These are phyloP conservation scores for Penicillium crustosum DNA, from an alignment of 2,329 filamentous ascomycete genomes.

Conservation along the genomic window DNA sequence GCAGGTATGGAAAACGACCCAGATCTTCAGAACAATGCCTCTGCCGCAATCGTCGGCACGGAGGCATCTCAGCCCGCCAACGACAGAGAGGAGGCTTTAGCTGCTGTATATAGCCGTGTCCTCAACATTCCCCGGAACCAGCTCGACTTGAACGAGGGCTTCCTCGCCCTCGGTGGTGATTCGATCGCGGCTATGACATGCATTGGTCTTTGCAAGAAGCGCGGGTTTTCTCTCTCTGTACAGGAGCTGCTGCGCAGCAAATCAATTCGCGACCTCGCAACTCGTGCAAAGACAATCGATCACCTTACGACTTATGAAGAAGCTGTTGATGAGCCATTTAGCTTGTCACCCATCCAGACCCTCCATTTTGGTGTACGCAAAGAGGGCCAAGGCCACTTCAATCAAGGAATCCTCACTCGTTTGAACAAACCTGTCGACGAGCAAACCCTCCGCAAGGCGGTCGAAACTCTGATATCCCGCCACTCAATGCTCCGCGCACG, in stretches of 20 bases:
- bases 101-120: slow-evolving; percentile 40
- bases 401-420: slow-evolving; percentile 40
- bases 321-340: slow-evolving; percentile 32
- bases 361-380: slow-evolving; percentile 38
- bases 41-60: background rate
- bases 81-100: slow-evolving; percentile 32
- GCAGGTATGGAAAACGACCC: slow-evolving; percentile 30
- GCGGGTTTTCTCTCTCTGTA: slow-evolving; percentile 47
- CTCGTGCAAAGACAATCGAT: slow-evolving; percentile 31
- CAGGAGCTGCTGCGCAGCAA: slow-evolving; percentile 51
- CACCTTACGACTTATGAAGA: slow-evolving; percentile 38
- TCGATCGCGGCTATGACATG: slow-evolving; percentile 54
- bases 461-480: slow-evolving; percentile 34
- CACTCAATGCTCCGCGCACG: slow-evolving; percentile 43
- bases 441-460: slow-evolving; percentile 25
- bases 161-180: slow-evolving; percentile 50
- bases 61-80: slow-evolving; percentile 20
- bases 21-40: slow-evolving; percentile 15
- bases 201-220: slow-evolving; percentile 48
- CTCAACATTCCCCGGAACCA: slow-evolving; percentile 38
- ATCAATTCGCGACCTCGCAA: slow-evolving; percentile 44
- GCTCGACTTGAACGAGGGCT: slow-evolving; percentile 40
- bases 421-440: slow-evolving; percentile 29
- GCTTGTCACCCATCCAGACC: slow-evolving; percentile 40
- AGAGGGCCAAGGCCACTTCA: slow-evolving; percentile 39